A percentile compares a stretch with the other conserved stretches of the same genome.
Evolutionary conservation across 306 rosid genomes (phyloP).

Genomic region (Begonia fuchsioides): DNA sequence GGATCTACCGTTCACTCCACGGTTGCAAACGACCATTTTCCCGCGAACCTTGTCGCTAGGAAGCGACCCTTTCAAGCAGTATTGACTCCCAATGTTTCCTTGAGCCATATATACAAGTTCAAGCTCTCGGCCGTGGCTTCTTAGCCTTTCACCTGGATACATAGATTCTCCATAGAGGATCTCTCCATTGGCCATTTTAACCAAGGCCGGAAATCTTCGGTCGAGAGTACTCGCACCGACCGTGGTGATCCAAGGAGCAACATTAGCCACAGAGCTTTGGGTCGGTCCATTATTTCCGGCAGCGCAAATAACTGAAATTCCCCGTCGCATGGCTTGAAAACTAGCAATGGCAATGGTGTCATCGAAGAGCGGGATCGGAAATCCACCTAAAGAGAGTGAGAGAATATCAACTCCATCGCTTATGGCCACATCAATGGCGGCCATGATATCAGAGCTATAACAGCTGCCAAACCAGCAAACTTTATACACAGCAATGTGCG

Average conservation of each 20-base stretch:
- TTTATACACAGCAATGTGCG: conserved; percentile 76
- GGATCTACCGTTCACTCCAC: conserved; percentile 78
- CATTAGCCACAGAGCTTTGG: conserved; percentile 76
- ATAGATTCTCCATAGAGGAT: conserved; percentile 60
- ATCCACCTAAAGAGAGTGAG: conserved; percentile 79
- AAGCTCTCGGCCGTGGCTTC: conserved; percentile 21
- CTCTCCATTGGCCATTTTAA: conserved; percentile 54
- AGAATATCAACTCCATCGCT: conserved; percentile 73
- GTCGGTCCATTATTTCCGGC: conserved; percentile 82
- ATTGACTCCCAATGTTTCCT: conserved; percentile 37
- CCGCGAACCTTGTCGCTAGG: conserved; percentile 58
- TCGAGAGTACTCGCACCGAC: conserved; percentile 80
- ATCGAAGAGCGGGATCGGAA: conserved; percentile 57
- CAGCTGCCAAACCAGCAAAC: conserved; percentile 90
- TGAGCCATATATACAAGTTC: conserved; percentile 43
- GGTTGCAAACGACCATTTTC: conserved; percentile 73
- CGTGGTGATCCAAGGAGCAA: conserved; percentile 90
- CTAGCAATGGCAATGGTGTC: conserved; percentile 81
- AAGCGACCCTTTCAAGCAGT: conserved; percentile 68
- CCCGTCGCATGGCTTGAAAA: conserved; percentile 75
- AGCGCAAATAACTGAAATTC: conserved; percentile 65
- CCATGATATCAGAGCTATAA: conserved; percentile 70
- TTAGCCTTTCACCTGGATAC: conserved; percentile 34
- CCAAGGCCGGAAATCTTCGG: conserved; percentile 57
- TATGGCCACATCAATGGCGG: conserved; percentile 81